Conservation (phyloP, 2,329 filamentous ascomycete genomes). For the Cladosporium sp. region DNA sequence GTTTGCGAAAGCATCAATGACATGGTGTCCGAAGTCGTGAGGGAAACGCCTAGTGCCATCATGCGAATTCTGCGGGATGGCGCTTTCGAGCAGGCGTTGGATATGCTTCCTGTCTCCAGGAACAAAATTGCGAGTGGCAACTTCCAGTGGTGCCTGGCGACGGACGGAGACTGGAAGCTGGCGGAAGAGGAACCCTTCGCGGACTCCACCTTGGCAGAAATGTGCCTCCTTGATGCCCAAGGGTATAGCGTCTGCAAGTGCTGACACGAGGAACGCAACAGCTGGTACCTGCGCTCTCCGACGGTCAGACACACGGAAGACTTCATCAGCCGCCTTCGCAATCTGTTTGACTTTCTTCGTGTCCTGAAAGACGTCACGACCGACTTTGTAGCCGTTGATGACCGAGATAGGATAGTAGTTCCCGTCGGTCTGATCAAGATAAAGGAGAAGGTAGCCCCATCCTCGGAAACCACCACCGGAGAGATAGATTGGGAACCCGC, state of each 20-base stretch:
- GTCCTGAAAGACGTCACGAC: constrained; percentile 57
- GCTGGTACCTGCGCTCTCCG: constrained; percentile 78
- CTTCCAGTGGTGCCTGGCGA: constrained; percentile 60
- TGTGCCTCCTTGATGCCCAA: constrained; percentile 63
- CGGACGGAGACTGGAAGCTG: constrained; percentile 50
- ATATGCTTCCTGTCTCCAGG: constrained; percentile 6
- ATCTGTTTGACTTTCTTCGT: constrained; percentile 44
- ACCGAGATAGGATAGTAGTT: constrained; percentile 77
- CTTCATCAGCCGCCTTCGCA: constrained; percentile 34
- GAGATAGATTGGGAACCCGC: constrained; percentile 69
- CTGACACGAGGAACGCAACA: constrained; percentile 72
- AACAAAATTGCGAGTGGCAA: constrained; percentile 52
- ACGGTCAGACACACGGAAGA: constrained; percentile 74
- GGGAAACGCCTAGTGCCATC: constrained; percentile 39
- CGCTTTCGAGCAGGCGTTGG: constrained; percentile 35
- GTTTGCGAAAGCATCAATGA: constrained; percentile 56
- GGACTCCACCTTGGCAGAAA: constrained; percentile 83
- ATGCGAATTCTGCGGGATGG: constrained; percentile 38
- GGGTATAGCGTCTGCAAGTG: constrained; percentile 68
- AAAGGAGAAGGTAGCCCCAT: constrained; percentile 73
- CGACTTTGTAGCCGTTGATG: constrained; percentile 72
- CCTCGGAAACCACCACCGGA: constrained; percentile 88
- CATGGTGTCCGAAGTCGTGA: constrained; percentile 18
- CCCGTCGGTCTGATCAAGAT: constrained; percentile 68
- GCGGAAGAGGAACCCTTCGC: constrained; percentile 77